Evolutionary conservation across 176 grass and related monocot species (phyloP).

Genomic region (Tuctoria greenei): DNA sequence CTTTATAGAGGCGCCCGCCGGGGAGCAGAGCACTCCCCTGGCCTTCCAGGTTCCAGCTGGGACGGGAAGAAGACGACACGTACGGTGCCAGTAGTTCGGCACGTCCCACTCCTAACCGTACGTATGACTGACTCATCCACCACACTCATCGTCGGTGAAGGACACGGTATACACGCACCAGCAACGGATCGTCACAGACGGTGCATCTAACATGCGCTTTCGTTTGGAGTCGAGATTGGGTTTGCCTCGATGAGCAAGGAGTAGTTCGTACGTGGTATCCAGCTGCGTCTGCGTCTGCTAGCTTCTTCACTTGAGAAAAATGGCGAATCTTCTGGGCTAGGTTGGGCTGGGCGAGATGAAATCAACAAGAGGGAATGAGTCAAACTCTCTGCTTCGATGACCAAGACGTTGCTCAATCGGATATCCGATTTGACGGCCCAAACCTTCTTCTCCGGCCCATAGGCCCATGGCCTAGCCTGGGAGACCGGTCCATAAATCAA

Average conservation of each 20-base stretch:
- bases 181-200: not conserved
- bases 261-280: not conserved
- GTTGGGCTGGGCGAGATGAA: no score
- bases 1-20: no score
- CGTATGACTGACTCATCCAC: not conserved
- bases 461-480: not conserved
- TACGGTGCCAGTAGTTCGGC: no score
- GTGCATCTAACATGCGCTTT: not conserved
- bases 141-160: not conserved
- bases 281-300: no score
- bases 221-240: not conserved
- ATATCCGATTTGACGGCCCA: not conserved
- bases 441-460: not conserved
- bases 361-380: no score
- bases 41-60: no score
- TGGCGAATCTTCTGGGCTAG: no score
- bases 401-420: not conserved
- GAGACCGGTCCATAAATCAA: not conserved
- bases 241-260: not conserved
- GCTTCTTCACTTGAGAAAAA: no score
- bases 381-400: no score
- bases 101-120: no score
- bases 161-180: slow-evolving; percentile 4
- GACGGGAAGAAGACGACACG: no score
- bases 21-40: no score